Evolutionary conservation across 352 stramenopile genomes (phyloP).

Genomic region (Phytophthora boehmeriae): DNA sequence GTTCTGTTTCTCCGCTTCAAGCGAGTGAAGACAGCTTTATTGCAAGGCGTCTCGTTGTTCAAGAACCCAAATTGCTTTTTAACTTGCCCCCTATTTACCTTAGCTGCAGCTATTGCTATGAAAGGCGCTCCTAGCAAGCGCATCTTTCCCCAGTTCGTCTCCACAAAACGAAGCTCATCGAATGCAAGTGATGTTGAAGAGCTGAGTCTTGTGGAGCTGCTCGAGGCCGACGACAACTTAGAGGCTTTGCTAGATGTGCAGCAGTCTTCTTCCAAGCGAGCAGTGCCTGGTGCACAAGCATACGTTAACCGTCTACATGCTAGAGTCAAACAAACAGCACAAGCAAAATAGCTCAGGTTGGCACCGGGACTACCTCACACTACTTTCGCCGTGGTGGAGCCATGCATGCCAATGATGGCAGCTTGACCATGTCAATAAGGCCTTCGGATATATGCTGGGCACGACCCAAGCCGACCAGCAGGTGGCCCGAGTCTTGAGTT

Average conservation of each 20-base stretch:
- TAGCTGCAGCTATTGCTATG: conserved; percentile 13
- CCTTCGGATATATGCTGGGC: conserved; percentile 16
- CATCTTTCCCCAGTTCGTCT: conserved; percentile 18
- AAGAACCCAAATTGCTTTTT: conserved; percentile 12
- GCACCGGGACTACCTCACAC: conserved; percentile 4
- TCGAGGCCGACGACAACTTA: conserved; percentile 1
- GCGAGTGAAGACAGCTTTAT: conserved; percentile 12
- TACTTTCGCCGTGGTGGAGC: conserved; percentile 6
- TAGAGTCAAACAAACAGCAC: background rate
- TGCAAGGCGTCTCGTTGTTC: conserved; percentile 20
- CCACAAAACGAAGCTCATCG: background rate
- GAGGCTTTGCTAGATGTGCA: background rate
- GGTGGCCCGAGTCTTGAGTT: conserved; percentile 1
- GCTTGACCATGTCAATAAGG: conserved; percentile 8
- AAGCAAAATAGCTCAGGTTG: background rate
- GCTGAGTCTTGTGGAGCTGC: conserved; percentile 14
- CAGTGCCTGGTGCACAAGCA: conserved; percentile 13
- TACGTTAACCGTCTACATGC: conserved; percentile 16
- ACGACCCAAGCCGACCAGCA: conserved; percentile 7
- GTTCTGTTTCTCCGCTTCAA: conserved; percentile 23
- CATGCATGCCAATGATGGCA: conserved; percentile 19
- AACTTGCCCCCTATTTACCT: conserved; percentile 15
- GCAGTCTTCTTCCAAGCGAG: background rate
- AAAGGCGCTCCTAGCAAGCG: background rate
- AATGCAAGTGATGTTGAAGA: conserved; percentile 2